Conservation (phyloP, 352 stramenopile genomes). For the Phytophthora cajani region DNA sequence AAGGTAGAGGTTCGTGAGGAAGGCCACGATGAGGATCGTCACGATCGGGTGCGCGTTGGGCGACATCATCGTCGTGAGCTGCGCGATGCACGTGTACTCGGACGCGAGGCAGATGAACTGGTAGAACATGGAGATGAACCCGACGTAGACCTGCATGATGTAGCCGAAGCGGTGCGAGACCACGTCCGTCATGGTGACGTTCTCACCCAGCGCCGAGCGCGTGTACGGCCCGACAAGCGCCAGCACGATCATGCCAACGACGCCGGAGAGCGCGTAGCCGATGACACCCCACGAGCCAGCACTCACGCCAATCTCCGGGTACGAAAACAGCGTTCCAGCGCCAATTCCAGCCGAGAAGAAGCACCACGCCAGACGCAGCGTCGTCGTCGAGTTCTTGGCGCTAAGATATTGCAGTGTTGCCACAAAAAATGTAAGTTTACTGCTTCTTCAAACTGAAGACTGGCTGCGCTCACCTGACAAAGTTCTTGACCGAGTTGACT, state of each 20-base stretch:
- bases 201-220: constrained; percentile 56
- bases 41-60: constrained; percentile 50
- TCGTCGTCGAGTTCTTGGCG: constrained; percentile 64
- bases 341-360: constrained; percentile 76
- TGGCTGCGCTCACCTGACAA: constrained; percentile 52
- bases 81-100: constrained; percentile 65
- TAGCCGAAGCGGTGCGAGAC: constrained; percentile 62
- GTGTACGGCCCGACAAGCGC: constrained; percentile 54
- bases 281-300: constrained; percentile 75
- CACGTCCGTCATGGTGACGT: constrained; percentile 72
- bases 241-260: constrained; percentile 56
- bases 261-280: constrained; percentile 66
- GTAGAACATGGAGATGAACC: constrained; percentile 68
- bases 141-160: constrained; percentile 65
- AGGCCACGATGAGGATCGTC: constrained; percentile 59
- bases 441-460: not conserved
- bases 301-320: constrained; percentile 68
- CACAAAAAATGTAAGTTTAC: constrained; percentile 2
- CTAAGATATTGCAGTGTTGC: constrained; percentile 14
- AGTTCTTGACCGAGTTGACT: constrained; percentile 64
- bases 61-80: constrained; percentile 50
- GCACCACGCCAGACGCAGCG: constrained; percentile 64
- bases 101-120: constrained; percentile 79
- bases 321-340: constrained; percentile 75
- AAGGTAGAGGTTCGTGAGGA: constrained; percentile 75